A percentile compares a stretch with the other conserved stretches of the same genome.
Conservation (phyloP, 441 rosid species). For the Adansonia rubrostipa region DNA sequence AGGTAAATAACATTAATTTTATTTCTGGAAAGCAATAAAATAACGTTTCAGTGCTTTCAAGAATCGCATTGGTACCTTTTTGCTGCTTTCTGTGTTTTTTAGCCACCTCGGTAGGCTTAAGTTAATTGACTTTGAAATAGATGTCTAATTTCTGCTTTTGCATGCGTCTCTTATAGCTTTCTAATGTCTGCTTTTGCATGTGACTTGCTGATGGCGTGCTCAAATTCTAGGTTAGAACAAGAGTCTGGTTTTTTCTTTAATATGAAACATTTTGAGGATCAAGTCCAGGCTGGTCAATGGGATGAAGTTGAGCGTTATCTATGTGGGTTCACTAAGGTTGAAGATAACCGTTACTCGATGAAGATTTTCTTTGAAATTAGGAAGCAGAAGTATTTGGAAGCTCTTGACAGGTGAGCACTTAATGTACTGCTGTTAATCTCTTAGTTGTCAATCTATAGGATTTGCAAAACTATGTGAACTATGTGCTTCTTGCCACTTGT, state of each 20-base stretch:
- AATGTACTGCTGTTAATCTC: neutral
- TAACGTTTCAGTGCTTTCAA: neutral
- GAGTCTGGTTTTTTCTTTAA: constrained; percentile 53
- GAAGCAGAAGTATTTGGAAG: constrained; percentile 55
- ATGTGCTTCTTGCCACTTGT: constrained; percentile 1
- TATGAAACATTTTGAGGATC: constrained; percentile 52
- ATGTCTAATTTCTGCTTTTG: neutral
- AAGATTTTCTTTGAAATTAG: constrained; percentile 53
- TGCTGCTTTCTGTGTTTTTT: neutral
- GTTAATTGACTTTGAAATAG: neutral
- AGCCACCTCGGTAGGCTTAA: neutral
- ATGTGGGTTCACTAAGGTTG: constrained; percentile 51
- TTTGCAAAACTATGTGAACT: neutral
- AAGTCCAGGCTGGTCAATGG: constrained; percentile 49
- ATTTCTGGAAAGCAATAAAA: neutral
- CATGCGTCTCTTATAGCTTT: neutral
- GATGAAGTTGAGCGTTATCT: constrained; percentile 50
- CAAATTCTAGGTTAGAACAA: constrained; percentile 43
- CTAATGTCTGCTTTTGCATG: constrained; percentile 4
- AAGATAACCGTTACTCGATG: constrained; percentile 51
- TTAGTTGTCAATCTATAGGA: neutral
- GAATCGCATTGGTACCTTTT: neutral
- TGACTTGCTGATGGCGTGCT: neutral
- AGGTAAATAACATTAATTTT: neutral
- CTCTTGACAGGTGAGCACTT: constrained; percentile 41